phyloP scores from a whole-genome alignment of 257 asterid species.

The Asclepias syriaca region DNA sequence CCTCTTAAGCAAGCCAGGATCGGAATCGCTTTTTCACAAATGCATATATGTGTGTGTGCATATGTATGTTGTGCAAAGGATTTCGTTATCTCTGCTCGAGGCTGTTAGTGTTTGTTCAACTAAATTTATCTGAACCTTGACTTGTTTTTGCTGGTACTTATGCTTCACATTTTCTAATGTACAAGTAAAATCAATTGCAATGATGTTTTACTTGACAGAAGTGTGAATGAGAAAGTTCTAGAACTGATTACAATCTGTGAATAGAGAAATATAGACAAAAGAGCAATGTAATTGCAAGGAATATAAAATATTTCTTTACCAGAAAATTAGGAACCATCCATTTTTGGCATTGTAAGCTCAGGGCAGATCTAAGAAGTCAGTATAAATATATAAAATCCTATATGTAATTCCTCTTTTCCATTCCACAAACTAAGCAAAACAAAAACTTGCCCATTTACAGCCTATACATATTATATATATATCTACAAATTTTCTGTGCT shows the following conservation, averaged over 20 bases:
- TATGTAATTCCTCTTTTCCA: conserved; percentile 2
- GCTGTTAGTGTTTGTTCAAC: no score
- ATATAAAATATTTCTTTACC: background rate
- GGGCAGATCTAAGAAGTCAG: background rate
- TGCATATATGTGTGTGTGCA: no score
- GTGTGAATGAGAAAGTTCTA: no score
- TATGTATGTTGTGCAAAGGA: no score
- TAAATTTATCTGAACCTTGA: no score
- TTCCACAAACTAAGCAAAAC: conserved; percentile 14
- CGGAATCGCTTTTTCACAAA: no score
- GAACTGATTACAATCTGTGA: background rate
- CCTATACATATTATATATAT: conserved; percentile 19
- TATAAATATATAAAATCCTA: background rate
- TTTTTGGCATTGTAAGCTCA: background rate
- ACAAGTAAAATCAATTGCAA: no score
- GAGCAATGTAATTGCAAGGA: background rate
- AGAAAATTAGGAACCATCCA: background rate
- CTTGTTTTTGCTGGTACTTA: no score
- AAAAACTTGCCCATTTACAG: conserved; percentile 28
- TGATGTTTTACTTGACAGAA: no score
- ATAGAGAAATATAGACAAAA: background rate
- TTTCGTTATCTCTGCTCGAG: no score
- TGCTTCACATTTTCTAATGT: no score
- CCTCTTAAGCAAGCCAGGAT: no score
- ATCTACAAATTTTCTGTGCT: conserved; percentile 1